Conservation (phyloP, 2,329 filamentous ascomycete genomes). For the Gaeumannomyces sp. region DNA sequence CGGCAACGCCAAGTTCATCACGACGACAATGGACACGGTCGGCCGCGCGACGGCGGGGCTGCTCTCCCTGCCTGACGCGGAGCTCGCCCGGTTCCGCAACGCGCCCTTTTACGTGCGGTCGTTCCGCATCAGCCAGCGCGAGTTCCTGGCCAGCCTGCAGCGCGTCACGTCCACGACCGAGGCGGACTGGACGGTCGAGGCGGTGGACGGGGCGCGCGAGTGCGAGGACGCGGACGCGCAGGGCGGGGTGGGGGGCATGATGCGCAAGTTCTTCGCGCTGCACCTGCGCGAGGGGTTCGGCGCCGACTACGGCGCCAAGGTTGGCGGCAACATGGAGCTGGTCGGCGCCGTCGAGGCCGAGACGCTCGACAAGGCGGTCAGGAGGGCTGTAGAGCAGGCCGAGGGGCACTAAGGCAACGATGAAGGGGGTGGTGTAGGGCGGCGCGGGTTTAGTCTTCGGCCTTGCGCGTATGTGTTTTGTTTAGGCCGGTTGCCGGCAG, state of each 20-base stretch:
- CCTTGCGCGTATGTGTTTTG: no score
- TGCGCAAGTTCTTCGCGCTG: constrained; percentile 2
- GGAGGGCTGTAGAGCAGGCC: not conserved
- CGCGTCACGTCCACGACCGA: constrained; percentile 51
- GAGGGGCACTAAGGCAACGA: not conserved
- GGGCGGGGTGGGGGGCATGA: not conserved
- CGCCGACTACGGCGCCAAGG: constrained; percentile 6
- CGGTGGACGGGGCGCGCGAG: not conserved
- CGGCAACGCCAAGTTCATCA: constrained; percentile 49
- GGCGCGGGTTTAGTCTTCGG: no score
- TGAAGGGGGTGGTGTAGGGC: not conserved
- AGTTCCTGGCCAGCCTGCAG: constrained; percentile 58
- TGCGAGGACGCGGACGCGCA: not conserved
- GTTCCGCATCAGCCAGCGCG: constrained; percentile 54
- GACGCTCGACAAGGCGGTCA: constrained; percentile 4
- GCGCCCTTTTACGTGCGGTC: constrained; percentile 42
- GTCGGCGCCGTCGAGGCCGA: constrained; percentile 8
- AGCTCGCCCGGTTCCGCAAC: constrained; percentile 6
- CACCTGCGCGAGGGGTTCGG: constrained; percentile 6
- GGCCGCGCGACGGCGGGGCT: constrained; percentile 32
- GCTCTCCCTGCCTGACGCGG: constrained; percentile 32
- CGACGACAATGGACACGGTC: constrained; percentile 53
- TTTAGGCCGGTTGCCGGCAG: no score
- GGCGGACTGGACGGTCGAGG: constrained; percentile 53
- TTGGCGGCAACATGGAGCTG: constrained; percentile 4